These are phyloP conservation scores for Capsella rubella DNA, from an alignment of 441 rosid genomes.

Conservation along the genomic window DNA sequence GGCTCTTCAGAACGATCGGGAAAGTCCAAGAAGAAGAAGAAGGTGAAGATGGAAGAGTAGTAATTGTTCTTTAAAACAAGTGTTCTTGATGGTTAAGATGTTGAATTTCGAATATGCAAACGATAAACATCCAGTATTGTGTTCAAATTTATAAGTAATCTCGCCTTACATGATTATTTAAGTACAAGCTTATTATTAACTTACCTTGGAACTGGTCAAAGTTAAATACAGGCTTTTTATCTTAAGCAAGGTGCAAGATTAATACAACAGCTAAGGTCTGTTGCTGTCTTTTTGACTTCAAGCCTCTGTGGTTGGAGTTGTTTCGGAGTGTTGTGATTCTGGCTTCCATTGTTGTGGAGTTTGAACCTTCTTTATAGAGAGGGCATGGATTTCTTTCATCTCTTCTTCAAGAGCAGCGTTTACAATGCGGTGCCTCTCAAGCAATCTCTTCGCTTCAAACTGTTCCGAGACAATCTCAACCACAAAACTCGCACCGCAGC, in stretches of 20 bases:
- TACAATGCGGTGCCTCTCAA: constrained; percentile 86
- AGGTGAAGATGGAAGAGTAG: constrained; percentile 44
- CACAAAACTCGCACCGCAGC: constrained; percentile 85
- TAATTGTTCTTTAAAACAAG: constrained; percentile 3
- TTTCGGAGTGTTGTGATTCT: constrained; percentile 58
- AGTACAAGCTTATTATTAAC: constrained; percentile 24
- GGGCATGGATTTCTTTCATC: constrained; percentile 92
- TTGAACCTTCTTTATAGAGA: constrained; percentile 82
- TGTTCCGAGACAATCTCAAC: constrained; percentile 74
- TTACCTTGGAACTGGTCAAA: constrained; percentile 12
- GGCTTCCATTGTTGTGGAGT: constrained; percentile 87
- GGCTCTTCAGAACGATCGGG: constrained; percentile 52
- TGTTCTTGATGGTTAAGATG: constrained; percentile 16
- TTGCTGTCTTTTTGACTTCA: constrained; percentile 19
- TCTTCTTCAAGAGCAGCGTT: constrained; percentile 82
- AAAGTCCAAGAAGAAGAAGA: constrained; percentile 53
- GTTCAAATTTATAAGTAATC: constrained; percentile 19
- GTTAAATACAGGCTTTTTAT: background rate
- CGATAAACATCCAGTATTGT: constrained; percentile 15
- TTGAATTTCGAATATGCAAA: constrained; percentile 4
- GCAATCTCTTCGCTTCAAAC: constrained; percentile 86
- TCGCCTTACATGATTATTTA: background rate
- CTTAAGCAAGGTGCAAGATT: background rate
- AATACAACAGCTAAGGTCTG: background rate
- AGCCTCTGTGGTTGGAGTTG: constrained; percentile 55